Evolutionary conservation across 1,284 basidiomycete species (phyloP).

Genomic region (Malassezia pachydermatis): DNA sequence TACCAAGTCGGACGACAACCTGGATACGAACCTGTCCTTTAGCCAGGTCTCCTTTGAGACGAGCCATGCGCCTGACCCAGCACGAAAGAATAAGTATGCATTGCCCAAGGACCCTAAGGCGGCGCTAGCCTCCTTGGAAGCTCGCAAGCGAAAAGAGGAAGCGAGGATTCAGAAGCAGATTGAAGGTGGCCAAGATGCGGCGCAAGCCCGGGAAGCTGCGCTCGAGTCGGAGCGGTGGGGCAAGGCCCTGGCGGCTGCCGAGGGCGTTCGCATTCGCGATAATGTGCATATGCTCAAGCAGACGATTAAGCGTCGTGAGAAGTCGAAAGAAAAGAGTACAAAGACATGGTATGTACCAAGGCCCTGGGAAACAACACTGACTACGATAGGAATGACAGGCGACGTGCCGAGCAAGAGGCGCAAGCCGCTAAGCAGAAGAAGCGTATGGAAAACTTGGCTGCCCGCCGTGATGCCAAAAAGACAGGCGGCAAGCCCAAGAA

Average conservation of each 20-base stretch:
- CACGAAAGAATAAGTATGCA: slow-evolving; percentile 34
- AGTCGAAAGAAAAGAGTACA: slow-evolving; percentile 37
- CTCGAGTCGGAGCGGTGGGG: slow-evolving; percentile 38
- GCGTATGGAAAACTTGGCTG: slow-evolving; percentile 38
- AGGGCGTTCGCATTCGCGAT: slow-evolving; percentile 44
- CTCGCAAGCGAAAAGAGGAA: slow-evolving; percentile 33
- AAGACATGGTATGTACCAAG: slow-evolving; percentile 29
- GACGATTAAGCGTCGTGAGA: slow-evolving; percentile 38
- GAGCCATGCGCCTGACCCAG: slow-evolving; percentile 4
- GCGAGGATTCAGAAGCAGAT: slow-evolving; percentile 24
- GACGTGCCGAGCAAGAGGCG: slow-evolving; percentile 26
- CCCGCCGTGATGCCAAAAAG: slow-evolving; percentile 28
- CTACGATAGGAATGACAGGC: slow-evolving; percentile 23
- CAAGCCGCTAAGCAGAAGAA: slow-evolving; percentile 39
- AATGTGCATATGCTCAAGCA: slow-evolving; percentile 42
- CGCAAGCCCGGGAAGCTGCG: slow-evolving; percentile 23
- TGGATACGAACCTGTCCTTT: slow-evolving; percentile 6
- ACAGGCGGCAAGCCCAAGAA: slow-evolving; percentile 20
- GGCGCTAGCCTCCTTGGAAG: slow-evolving; percentile 38
- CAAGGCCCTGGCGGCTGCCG: slow-evolving; percentile 35
- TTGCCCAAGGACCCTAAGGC: slow-evolving; percentile 42
- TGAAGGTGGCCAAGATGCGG: slow-evolving; percentile 21
- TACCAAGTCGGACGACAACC: background rate
- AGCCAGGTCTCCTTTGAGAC: slow-evolving; percentile 17
- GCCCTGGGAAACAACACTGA: background rate